Evolutionary conservation across 345 rosid species (phyloP).

Genomic region (Salix purpurea): DNA sequence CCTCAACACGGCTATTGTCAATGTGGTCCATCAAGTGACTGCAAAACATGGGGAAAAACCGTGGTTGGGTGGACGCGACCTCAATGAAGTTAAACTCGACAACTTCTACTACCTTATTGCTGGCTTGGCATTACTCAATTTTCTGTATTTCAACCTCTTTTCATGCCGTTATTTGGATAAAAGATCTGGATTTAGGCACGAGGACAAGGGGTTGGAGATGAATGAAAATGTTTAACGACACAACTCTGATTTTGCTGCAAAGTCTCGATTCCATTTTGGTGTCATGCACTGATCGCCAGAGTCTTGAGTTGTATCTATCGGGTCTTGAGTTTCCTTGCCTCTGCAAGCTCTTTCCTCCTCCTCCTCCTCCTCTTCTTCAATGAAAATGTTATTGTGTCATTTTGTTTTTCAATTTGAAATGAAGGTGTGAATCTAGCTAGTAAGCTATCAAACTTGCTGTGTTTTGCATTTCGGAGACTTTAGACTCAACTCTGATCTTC

Average conservation of each 20-base stretch:
- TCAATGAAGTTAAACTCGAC: conserved; percentile 49
- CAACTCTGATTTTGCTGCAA: neutral
- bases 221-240: neutral
- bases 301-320: neutral
- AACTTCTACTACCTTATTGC: conserved; percentile 47
- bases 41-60: conserved; percentile 20
- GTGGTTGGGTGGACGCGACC: conserved; percentile 66
- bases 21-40: conserved; percentile 32
- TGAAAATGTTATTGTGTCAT: too few species aligned
- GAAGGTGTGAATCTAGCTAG: neutral
- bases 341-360: neutral
- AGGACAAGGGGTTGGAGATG: neutral
- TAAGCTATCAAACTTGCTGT: neutral
- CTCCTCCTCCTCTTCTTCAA: neutral
- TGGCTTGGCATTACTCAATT: conserved; percentile 34
- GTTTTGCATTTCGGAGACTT: neutral
- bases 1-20: conserved; percentile 40
- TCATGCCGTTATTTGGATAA: conserved; percentile 30
- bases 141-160: conserved; percentile 50
- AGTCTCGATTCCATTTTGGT: neutral
- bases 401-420: neutral
- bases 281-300: neutral
- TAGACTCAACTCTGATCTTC: neutral
- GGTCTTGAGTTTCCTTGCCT: neutral
- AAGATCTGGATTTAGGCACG: neutral